These are phyloP conservation scores for Colletotrichum karsti DNA, from an alignment of 2,329 filamentous ascomycete genomes.

Conservation along the genomic window DNA sequence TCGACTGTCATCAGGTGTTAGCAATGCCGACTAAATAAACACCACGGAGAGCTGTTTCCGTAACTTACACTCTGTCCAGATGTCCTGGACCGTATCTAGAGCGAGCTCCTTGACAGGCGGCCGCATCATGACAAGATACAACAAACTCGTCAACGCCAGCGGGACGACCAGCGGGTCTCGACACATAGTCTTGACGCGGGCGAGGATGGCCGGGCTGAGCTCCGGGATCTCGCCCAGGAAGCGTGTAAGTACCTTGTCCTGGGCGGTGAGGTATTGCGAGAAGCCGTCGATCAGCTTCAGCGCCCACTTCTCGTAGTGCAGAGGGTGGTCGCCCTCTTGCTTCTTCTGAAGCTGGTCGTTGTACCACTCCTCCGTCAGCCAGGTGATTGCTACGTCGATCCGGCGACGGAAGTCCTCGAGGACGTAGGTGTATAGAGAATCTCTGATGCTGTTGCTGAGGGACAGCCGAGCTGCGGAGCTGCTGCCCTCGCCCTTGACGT, in stretches of 20 bases:
- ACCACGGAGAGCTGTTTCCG: background rate
- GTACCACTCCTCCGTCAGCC: conserved; percentile 99
- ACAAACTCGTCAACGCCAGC: conserved; percentile 69
- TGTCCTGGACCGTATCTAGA: conserved; percentile 71
- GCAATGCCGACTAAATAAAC: background rate
- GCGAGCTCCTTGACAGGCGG: conserved; percentile 71
- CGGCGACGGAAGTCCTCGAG: conserved; percentile 91
- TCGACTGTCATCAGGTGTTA: conserved; percentile 55
- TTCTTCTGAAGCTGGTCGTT: conserved; percentile 72
- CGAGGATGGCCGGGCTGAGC: conserved; percentile 75
- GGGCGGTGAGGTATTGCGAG: conserved; percentile 87
- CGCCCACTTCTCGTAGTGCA: conserved; percentile 82
- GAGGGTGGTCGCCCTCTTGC: conserved; percentile 54
- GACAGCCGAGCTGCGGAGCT: conserved; percentile 42
- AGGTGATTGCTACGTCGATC: conserved; percentile 89
- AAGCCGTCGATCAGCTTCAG: conserved; percentile 88
- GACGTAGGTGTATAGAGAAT: conserved; percentile 84
- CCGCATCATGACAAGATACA: conserved; percentile 74
- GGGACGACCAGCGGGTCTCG: conserved; percentile 72
- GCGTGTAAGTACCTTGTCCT: conserved; percentile 88
- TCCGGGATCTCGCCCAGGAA: conserved; percentile 93
- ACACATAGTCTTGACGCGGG: conserved; percentile 74
- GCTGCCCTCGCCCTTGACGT: conserved; percentile 66
- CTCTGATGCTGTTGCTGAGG: conserved; percentile 77
- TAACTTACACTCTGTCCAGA: conserved; percentile 72